These are phyloP conservation scores for Durusdinium trenchii DNA, from an alignment of 73 alveolate genomes.

Conservation along the genomic window DNA sequence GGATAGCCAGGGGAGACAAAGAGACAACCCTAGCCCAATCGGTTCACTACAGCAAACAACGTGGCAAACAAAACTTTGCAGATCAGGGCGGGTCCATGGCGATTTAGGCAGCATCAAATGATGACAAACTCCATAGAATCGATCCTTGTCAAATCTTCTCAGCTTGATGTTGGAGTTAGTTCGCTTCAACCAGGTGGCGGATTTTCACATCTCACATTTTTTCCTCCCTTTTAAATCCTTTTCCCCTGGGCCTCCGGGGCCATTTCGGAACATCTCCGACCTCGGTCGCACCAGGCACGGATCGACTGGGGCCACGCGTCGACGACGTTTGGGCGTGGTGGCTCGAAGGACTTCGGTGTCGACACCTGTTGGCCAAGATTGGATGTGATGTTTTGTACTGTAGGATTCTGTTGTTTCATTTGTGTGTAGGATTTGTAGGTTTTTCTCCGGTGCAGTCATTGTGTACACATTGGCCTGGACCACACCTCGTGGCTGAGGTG, in stretches of 20 bases:
- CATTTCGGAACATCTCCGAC: too few species aligned
- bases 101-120: background rate
- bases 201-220: too few species aligned
- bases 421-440: background rate
- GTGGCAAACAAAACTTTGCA: too few species aligned
- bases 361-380: background rate
- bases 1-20: too few species aligned
- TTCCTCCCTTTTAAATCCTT: too few species aligned
- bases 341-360: background rate
- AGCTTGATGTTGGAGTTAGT: too few species aligned
- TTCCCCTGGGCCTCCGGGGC: too few species aligned
- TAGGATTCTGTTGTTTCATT: background rate
- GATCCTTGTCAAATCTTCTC: too few species aligned
- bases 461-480: background rate
- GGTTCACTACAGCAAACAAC: background rate
- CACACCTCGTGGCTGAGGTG: slow-evolving; percentile 17
- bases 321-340: slow-evolving; percentile 35
- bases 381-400: background rate
- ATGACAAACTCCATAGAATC: too few species aligned
- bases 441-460: background rate
- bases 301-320: slow-evolving; percentile 46
- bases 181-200: too few species aligned
- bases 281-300: slow-evolving; percentile 20
- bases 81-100: background rate
- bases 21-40: too few species aligned